Base-by-base conservation (phyloP, 768 basidiomycete genomes). In the Panellus pusillus region DNA sequence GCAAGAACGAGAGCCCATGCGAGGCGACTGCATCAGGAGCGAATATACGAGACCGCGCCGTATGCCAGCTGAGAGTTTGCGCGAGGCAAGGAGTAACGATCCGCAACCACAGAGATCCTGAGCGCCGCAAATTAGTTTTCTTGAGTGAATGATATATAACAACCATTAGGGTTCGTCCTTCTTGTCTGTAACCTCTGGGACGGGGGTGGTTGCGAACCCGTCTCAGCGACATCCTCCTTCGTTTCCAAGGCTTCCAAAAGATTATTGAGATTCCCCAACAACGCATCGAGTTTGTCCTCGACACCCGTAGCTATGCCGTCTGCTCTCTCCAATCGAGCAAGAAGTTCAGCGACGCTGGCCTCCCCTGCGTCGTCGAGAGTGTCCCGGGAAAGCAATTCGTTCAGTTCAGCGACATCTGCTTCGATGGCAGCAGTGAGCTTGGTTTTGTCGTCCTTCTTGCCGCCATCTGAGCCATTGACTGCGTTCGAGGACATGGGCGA, bases 231-330 rank as follows among this genome's bases (percentile, higher is more conserved):
- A 35, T 44, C 47, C 12, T 35, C 36, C 24, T 47, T 38, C n/a
- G 44, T 41, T 50, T 79, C 79, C 18, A 89, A 68, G 11, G 66
- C 66, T 6, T 68, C 67, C 14, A 90, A 64, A 8, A 90, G 68
- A 11, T 58, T 60, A 63, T 89, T 85, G 54, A 90, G 68, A 46
- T 79, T 80, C 40, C 65, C 76, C 48, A 91, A 68, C 31, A 91
- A 70, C 17, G 65, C 74, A 63, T 91, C 87, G 38, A 91, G 69
- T 58, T 78, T 80, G 52, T 65, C 65, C 63, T 91, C 89, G 42
- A 91, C 75, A 2, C 76, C 83, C 29, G 72, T 65, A 3, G 87
- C 89, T 58, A 89, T 63, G 29, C 74, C 75, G 57, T 84, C 76
- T 6, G 86, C 87, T 15, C 66, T 65, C 28, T 86, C 80, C 38